phyloP scores from a whole-genome alignment of 768 basidiomycete species.

The Serendipita vermifera region DNA sequence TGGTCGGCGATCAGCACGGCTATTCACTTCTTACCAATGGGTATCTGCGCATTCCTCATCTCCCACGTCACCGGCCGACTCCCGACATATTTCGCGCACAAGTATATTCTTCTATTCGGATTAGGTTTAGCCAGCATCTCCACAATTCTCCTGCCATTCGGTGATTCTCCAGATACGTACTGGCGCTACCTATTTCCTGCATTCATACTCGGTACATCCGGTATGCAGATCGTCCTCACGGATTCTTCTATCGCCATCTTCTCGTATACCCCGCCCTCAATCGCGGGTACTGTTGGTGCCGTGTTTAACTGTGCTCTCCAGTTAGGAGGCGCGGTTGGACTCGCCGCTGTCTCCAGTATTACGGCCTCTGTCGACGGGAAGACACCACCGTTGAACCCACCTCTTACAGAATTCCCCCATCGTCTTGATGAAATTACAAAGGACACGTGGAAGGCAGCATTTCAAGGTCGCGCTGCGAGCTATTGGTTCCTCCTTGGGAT shows the following conservation, averaged over 20 bases:
- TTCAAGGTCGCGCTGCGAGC: too few species aligned
- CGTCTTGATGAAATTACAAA: too few species aligned
- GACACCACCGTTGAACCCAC: too few species aligned
- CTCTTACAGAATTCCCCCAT: too few species aligned
- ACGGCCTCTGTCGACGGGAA: constrained; percentile 29
- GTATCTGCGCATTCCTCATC: constrained; percentile 26
- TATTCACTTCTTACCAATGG: constrained; percentile 21
- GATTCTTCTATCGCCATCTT: too few species aligned
- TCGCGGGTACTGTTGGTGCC: constrained; percentile 42
- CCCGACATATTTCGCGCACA: constrained; percentile 22
- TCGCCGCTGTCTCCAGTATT: constrained; percentile 37
- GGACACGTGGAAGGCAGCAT: too few species aligned
- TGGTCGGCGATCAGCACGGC: constrained; percentile 13
- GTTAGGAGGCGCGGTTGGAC: constrained; percentile 38
- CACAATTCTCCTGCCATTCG: constrained; percentile 32
- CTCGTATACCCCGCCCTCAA: constrained; percentile 32
- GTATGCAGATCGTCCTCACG: too few species aligned
- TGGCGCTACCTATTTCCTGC: constrained; percentile 39
- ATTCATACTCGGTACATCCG: constrained; percentile 35
- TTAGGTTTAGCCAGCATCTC: constrained; percentile 27
- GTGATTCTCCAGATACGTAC: constrained; percentile 28
- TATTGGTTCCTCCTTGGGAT: too few species aligned
- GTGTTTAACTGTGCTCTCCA: constrained; percentile 43
- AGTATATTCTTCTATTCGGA: constrained; percentile 35
- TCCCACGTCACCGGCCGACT: constrained; percentile 30